phyloP scores from a whole-genome alignment of 2,329 filamentous ascomycete genomes.

The Talaromyces verruculosus region DNA sequence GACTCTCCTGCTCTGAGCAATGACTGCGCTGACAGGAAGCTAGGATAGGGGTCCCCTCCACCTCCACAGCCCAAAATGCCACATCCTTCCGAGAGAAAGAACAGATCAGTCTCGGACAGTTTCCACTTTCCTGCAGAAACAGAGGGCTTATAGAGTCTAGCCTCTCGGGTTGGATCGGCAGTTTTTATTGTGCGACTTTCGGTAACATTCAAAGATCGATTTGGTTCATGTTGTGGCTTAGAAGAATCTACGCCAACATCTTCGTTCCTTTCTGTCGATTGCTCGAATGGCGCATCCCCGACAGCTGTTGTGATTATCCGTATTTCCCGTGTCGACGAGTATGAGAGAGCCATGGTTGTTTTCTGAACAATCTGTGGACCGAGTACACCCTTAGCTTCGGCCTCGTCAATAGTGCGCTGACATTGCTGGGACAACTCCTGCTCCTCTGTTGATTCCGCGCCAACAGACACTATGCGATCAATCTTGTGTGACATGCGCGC shows the following conservation, averaged over 20 bases:
- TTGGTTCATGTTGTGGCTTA: too few species aligned
- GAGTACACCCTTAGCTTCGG: too few species aligned
- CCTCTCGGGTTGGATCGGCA: too few species aligned
- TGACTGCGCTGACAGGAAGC: conserved; percentile 45
- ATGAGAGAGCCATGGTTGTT: conserved; percentile 1
- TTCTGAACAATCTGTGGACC: not conserved
- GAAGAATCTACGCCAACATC: too few species aligned
- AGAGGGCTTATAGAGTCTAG: not conserved
- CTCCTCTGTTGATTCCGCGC: not conserved
- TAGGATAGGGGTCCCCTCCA: conserved; percentile 49
- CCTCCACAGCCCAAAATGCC: conserved; percentile 53
- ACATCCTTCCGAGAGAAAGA: conserved; percentile 49
- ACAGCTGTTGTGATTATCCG: not conserved
- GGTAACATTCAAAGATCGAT: too few species aligned
- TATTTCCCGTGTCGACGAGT: not conserved
- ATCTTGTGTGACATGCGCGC: conserved; percentile 28
- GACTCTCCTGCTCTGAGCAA: conserved; percentile 42
- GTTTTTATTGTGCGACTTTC: too few species aligned
- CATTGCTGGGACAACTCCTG: not conserved
- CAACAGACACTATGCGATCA: not conserved
- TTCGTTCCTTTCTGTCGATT: too few species aligned
- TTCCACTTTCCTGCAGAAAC: conserved; percentile 34
- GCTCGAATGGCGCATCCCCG: not conserved
- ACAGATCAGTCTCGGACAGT: conserved; percentile 47
- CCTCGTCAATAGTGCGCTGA: not conserved